Percentiles rank a stretch among this genome's conserved stretches.
Evolutionary conservation across 129 eudicot genomes (phyloP).

Genomic region (Pulicaria dysenterica): DNA sequence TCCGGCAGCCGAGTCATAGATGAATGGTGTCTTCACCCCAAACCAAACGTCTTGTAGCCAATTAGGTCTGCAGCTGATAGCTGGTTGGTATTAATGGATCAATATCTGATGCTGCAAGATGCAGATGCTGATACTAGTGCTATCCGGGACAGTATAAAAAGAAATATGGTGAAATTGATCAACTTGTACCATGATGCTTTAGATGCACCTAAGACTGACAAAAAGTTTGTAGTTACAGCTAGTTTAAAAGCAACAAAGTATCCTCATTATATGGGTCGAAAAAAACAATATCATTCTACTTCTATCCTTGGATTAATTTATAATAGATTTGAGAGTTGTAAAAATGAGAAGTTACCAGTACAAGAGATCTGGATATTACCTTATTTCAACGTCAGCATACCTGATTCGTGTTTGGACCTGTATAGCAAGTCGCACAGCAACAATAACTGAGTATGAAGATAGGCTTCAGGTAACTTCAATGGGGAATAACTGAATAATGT

Average conservation of each 20-base stretch:
- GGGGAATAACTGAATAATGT: too few species aligned
- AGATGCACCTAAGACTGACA: slow-evolving; percentile 32
- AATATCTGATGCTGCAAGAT: slow-evolving; percentile 26
- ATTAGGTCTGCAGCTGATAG: slow-evolving; percentile 35
- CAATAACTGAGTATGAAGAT: too few species aligned
- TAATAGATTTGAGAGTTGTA: slow-evolving; percentile 32
- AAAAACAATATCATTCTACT: slow-evolving; percentile 29
- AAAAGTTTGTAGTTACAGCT: slow-evolving; percentile 32
- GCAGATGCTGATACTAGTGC: slow-evolving; percentile 19
- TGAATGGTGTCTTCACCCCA: too few species aligned
- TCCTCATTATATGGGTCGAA: slow-evolving; percentile 38
- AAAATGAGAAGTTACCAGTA: slow-evolving; percentile 27
- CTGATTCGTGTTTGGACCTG: slow-evolving; percentile 24
- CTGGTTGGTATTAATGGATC: slow-evolving; percentile 30
- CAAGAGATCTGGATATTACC: slow-evolving; percentile 35
- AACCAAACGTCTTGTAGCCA: too few species aligned
- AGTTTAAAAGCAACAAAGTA: slow-evolving; percentile 24
- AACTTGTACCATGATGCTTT: slow-evolving; percentile 38
- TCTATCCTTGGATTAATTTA: slow-evolving; percentile 34
- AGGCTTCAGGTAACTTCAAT: too few species aligned
- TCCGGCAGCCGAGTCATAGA: too few species aligned
- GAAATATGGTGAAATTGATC: slow-evolving; percentile 24
- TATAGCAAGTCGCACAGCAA: slow-evolving; percentile 8
- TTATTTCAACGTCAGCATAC: slow-evolving; percentile 21
- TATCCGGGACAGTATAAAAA: neutral